Percentiles rank a stretch among this genome's conserved stretches.
Conservation (phyloP, 1,284 basidiomycete genomes). For the Omphalotus olearius region DNA sequence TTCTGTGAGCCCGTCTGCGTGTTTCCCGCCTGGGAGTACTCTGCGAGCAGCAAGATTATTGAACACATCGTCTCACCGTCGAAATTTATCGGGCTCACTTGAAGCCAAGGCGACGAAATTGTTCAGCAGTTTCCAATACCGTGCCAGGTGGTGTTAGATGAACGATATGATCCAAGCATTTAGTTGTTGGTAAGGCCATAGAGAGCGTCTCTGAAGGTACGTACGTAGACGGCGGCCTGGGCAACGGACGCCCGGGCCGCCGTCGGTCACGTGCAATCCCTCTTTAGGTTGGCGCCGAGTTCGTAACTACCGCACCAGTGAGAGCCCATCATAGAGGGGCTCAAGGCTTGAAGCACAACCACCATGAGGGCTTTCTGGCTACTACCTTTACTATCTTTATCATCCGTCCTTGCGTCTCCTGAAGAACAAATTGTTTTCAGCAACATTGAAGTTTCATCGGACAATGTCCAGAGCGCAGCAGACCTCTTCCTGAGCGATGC, state of each 20-base stretch:
- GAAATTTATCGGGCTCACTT: constrained; percentile 32
- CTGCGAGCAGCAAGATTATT: constrained; percentile 31
- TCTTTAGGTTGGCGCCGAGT: neutral
- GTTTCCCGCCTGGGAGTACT: constrained; percentile 59
- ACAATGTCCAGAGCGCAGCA: constrained; percentile 15
- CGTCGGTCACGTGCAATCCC: neutral
- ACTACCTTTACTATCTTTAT: constrained; percentile 19
- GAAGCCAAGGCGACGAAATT: constrained; percentile 62
- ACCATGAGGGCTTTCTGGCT: constrained; percentile 24
- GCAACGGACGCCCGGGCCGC: neutral
- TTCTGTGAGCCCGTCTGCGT: constrained; percentile 55
- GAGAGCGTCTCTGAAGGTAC: too few relatives aligned
- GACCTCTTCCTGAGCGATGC: constrained; percentile 35
- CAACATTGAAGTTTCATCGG: neutral
- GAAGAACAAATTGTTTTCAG: constrained; percentile 13
- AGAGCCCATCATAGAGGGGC: neutral
- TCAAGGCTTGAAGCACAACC: constrained; percentile 11
- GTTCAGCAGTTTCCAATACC: constrained; percentile 42
- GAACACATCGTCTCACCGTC: neutral
- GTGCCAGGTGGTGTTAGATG: constrained; percentile 62
- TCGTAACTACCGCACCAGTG: neutral
- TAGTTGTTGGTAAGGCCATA: constrained; percentile 31
- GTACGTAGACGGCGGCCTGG: too few relatives aligned
- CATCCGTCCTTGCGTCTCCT: constrained; percentile 20
- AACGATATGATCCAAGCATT: constrained; percentile 61